A percentile compares a stretch with the other conserved stretches of the same genome.
These are phyloP conservation scores for Cladosporium halotolerans DNA, from an alignment of 2,329 filamentous ascomycete species.

Conservation along the genomic window DNA sequence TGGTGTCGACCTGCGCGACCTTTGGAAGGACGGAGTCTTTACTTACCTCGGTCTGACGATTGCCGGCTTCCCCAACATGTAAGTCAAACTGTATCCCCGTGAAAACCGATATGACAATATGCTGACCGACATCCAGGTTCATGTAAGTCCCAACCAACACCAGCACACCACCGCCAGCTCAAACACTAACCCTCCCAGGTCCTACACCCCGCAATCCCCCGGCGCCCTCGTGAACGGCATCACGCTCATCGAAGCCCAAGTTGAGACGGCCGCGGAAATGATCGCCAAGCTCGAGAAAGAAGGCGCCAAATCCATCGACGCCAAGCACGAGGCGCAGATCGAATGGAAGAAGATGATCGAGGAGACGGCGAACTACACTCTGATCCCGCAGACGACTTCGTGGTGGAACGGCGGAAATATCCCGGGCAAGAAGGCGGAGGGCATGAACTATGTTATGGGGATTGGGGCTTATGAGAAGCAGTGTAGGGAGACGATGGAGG, in stretches of 20 bases:
- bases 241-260: slow-evolving; percentile 39
- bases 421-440: slow-evolving; percentile 38
- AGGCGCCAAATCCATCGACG: slow-evolving; percentile 35
- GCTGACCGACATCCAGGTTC: not conserved
- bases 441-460: slow-evolving; percentile 37
- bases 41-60: slow-evolving; percentile 36
- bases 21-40: slow-evolving; percentile 37
- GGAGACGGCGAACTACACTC: slow-evolving; percentile 23
- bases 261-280: slow-evolving; percentile 40
- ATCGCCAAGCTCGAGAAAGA: slow-evolving; percentile 34
- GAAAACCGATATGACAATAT: not conserved
- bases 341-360: slow-evolving; percentile 32
- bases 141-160: not conserved
- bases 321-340: slow-evolving; percentile 37
- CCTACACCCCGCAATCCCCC: slow-evolving; percentile 27
- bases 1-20: slow-evolving; percentile 36
- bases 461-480: slow-evolving; percentile 32
- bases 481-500: slow-evolving; percentile 34
- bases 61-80: slow-evolving; percentile 33
- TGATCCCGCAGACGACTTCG: slow-evolving; percentile 27
- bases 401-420: slow-evolving; percentile 39
- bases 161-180: not conserved
- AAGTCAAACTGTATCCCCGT: not conserved
- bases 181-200: not conserved
- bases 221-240: slow-evolving; percentile 43